Evolutionary conservation across 1,284 basidiomycete species (phyloP), one percentile per base, ranked within the genome.

Genomic region (Malassezia restricta): DNA sequence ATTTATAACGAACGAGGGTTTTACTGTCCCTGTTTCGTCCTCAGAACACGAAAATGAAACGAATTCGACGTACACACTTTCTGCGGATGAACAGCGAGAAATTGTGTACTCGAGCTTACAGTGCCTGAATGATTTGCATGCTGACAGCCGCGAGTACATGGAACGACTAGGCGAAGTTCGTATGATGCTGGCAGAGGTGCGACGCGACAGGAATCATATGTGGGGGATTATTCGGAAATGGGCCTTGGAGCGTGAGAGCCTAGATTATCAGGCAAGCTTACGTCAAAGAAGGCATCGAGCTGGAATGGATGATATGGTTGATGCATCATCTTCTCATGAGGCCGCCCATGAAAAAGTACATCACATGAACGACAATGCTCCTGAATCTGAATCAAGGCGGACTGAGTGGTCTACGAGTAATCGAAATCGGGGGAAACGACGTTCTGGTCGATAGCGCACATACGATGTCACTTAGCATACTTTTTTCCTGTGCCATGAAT

Each of bases 111-210:
- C 65, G 3, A 63, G 68, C 44, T 50, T 73, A 12, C 63, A 66
- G 40, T 70, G 41, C 47, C 64, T 57, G 41, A 61, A 57, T 49
- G 77, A 78, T 57, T 63, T 79, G 32, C 66, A 76, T 9, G 74
- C 75, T 17, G 78, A 79, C 60, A 76, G 76, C 43, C 66, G 73
- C 15, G 78, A 78, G 65, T 79, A 78, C 61, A 75, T 76, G 49
- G 75, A 76, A 49, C 66, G 77, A 11, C 62, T 79, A 24, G 76
- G 78, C 44, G 78, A 79, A 66, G 75, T 78, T 1, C 68, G 77
- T 5, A 17, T 33, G 15, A 42, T 58, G 32, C 43, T 55, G 6
- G 47, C 47, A 29, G 53, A 55, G 24, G 48, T 50, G 8, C 17
- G 42, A 14, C 31, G 53, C n/a, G 43, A 50, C 33, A 44, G 53